Conservation (phyloP, 1,284 basidiomycete species). For the Apiotrichum sp. region DNA sequence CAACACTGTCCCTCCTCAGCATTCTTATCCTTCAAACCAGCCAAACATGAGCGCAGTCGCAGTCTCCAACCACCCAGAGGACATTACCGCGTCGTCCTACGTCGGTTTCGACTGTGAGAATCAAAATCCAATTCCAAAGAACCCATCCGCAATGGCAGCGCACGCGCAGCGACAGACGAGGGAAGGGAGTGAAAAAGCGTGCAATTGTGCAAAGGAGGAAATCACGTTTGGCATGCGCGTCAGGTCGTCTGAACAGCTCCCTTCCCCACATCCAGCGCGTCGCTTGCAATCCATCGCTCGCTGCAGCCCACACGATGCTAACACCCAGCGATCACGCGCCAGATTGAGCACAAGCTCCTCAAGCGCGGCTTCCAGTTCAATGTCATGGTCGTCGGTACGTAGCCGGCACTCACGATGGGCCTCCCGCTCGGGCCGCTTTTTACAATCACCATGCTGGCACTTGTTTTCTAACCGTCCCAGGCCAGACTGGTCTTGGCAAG, state of each 20-base stretch:
- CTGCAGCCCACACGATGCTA: neutral
- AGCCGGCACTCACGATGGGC: neutral
- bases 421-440: constrained; percentile 1
- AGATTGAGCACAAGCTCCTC: constrained; percentile 98
- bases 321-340: constrained; percentile 69
- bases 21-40: neutral
- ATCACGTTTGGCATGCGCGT: too few species aligned
- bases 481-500: constrained; percentile 96
- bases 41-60: constrained; percentile 26
- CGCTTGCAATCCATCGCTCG: too few species aligned
- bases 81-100: constrained; percentile 79
- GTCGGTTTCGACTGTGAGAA: constrained; percentile 76
- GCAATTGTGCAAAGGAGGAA: too few species aligned
- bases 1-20: too few species aligned
- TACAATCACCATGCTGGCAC: neutral
- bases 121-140: too few species aligned
- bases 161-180: too few species aligned
- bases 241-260: too few species aligned
- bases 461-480: constrained; percentile 47
- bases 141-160: too few species aligned
- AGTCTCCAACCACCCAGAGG: constrained; percentile 40
- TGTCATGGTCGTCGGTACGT: constrained; percentile 86
- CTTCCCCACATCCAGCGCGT: too few species aligned
- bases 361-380: constrained; percentile 99
- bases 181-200: too few species aligned